phyloP scores from a whole-genome alignment of 2,329 filamentous ascomycete species.

The Zymoseptoria crescenta region DNA sequence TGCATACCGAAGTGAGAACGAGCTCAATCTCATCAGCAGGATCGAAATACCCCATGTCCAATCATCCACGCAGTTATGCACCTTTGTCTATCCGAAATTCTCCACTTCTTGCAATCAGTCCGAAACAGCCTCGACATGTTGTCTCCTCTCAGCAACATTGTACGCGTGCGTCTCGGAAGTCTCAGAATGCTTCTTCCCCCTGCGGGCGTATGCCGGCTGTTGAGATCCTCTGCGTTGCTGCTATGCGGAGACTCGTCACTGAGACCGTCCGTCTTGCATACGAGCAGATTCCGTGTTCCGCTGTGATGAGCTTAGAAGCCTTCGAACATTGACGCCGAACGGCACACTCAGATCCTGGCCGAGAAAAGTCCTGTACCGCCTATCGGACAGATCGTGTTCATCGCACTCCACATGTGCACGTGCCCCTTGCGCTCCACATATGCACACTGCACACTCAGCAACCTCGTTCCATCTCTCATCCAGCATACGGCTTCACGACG shows the following conservation, averaged over 20 bases:
- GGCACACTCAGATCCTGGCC: too few relatives aligned
- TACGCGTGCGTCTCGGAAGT: too few relatives aligned
- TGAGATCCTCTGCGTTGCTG: neutral
- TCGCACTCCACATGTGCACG: too few relatives aligned
- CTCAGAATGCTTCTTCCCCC: neutral
- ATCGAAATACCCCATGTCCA: too few relatives aligned
- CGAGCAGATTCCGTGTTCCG: too few relatives aligned
- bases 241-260: neutral
- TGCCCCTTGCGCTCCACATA: too few relatives aligned
- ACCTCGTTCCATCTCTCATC: neutral
- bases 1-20: neutral
- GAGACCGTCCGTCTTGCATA: too few relatives aligned
- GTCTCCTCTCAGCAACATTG: neutral
- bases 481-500: conserved; percentile 16
- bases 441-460: neutral
- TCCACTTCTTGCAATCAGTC: neutral
- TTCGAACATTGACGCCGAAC: too few relatives aligned
- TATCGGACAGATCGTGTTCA: too few relatives aligned
- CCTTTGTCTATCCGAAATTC: neutral
- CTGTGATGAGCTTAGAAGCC: too few relatives aligned
- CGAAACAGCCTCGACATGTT: neutral
- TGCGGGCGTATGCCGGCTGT: neutral
- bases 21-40: neutral
- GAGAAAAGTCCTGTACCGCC: too few relatives aligned
- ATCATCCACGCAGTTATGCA: too few relatives aligned